Conservation (phyloP, 2,329 filamentous ascomycete genomes). For the Pyricularia pennisetigena region DNA sequence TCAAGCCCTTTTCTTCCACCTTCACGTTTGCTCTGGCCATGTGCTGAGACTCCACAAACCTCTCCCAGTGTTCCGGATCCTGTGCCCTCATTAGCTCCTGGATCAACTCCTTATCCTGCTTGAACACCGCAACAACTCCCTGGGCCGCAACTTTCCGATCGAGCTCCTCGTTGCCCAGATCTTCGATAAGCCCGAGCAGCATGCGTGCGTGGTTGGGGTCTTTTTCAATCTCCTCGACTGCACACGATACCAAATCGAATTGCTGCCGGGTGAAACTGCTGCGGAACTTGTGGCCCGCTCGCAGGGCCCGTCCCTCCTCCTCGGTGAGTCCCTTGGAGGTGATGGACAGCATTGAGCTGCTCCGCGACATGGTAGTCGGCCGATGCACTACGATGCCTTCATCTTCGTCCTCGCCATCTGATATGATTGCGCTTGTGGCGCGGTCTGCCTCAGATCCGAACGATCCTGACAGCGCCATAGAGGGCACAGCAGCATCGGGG, state of each 20-base stretch:
- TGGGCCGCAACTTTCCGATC: constrained; percentile 40
- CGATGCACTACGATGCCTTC: constrained; percentile 21
- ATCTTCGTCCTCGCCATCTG: constrained; percentile 39
- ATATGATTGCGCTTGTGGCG: constrained; percentile 24
- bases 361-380: constrained; percentile 30
- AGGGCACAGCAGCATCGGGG: constrained; percentile 7
- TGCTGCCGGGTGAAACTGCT: constrained; percentile 41
- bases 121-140: constrained; percentile 52
- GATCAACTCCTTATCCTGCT: constrained; percentile 44
- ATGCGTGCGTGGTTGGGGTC: constrained; percentile 41
- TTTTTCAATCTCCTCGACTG: constrained; percentile 35
- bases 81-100: constrained; percentile 40
- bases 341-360: constrained; percentile 40
- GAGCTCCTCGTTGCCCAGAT: constrained; percentile 50
- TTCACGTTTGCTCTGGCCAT: constrained; percentile 46
- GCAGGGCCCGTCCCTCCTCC: constrained; percentile 47
- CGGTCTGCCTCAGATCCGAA: constrained; percentile 7
- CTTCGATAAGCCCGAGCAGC: constrained; percentile 53
- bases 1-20: constrained; percentile 8
- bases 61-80: constrained; percentile 57
- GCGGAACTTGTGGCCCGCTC: constrained; percentile 47
- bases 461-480: constrained; percentile 12
- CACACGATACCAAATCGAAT: constrained; percentile 34
- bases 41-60: constrained; percentile 51
- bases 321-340: constrained; percentile 42